phyloP scores from a whole-genome alignment of 768 basidiomycete genomes.

The Macrocybe gigantea region DNA sequence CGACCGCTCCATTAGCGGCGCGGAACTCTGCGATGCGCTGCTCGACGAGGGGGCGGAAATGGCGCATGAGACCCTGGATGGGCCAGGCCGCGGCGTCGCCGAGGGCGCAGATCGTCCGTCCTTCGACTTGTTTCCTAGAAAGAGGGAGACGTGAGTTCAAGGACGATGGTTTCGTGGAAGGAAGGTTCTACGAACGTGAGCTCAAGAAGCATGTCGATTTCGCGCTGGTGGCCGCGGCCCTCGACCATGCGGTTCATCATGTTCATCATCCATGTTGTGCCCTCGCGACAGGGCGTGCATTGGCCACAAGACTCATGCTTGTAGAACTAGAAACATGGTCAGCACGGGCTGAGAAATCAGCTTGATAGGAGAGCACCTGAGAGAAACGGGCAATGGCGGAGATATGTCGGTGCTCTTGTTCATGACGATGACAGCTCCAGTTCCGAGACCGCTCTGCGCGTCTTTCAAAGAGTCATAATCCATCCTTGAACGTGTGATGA shows the following conservation, averaged over 20 bases:
- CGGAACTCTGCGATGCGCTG: conserved; percentile 77
- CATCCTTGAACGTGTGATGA: conserved; percentile 52
- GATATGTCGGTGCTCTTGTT: conserved; percentile 96
- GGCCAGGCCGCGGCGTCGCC: conserved; percentile 99
- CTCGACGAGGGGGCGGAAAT: conserved; percentile 96
- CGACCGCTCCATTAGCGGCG: conserved; percentile 69
- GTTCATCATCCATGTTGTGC: conserved; percentile 99
- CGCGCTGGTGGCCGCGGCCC: conserved; percentile 84
- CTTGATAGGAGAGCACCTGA: conserved; percentile 36
- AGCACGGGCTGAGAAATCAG: not conserved
- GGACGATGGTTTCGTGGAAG: not conserved
- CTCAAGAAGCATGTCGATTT: conserved; percentile 98
- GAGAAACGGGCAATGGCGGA: conserved; percentile 92
- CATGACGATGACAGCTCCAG: conserved; percentile 99
- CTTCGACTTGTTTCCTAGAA: conserved; percentile 88
- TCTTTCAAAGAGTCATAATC: conserved; percentile 98
- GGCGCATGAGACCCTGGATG: conserved; percentile 95
- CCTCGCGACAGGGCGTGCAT: conserved; percentile 91
- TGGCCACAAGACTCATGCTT: conserved; percentile 99
- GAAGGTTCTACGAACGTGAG: conserved; percentile 56
- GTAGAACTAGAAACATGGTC: conserved; percentile 62
- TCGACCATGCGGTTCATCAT: conserved; percentile 98
- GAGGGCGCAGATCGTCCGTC: conserved; percentile 93
- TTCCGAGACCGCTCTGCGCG: conserved; percentile 93
- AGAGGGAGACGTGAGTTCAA: not conserved